Base-by-base conservation (phyloP, 306 rosid species). In the Vachellia collinsii region DNA sequence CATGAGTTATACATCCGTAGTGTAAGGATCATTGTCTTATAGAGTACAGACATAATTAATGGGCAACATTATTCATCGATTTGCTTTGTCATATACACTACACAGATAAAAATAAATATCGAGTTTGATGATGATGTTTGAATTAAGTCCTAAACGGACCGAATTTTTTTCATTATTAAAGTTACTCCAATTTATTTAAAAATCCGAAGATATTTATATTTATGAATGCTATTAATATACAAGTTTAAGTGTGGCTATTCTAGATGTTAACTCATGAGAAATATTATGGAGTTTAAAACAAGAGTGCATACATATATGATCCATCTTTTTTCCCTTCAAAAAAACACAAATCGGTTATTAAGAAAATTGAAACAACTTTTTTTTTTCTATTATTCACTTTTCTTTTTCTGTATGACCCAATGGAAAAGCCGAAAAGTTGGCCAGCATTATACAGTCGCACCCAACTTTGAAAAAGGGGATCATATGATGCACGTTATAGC, bases 401-500 rank as follows among this genome's bases (percentile, higher is more conserved):
- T 25, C 11, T 23, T 61, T 4, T 1, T 25, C 67, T 5, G 36
- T 29, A 29, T 25, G 68, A 13, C 42, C 42, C 41, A 62, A 62
- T 29, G 41, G 68, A 25, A 62, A 62, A 41, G 74, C 22, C 23
- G 50, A 77, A 82, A 71, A 37, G 48, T 65, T 8, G 50, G 72
- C 17, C 20, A 44, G 65, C 17, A 23, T 11, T 29, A 41, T 39
- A 68, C 75, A 51, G 63, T 80, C 17, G 72, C 72, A 70, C 70
- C 72, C 85, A 85, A 65, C 75, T 68, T 81, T 43, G 71, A 50
- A 46, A 61, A 78, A 78, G 17, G 53, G 58, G 73, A 74, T 67
- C 77, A 82, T 82, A 79, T 85, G 88, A 82, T 63, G 80, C 76
- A 64, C 83, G 74, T 85, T 67, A 58, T 47, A 14, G 48, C 75